Conservation (phyloP, 768 basidiomycete genomes). For the Lyophyllum shimeji region DNA sequence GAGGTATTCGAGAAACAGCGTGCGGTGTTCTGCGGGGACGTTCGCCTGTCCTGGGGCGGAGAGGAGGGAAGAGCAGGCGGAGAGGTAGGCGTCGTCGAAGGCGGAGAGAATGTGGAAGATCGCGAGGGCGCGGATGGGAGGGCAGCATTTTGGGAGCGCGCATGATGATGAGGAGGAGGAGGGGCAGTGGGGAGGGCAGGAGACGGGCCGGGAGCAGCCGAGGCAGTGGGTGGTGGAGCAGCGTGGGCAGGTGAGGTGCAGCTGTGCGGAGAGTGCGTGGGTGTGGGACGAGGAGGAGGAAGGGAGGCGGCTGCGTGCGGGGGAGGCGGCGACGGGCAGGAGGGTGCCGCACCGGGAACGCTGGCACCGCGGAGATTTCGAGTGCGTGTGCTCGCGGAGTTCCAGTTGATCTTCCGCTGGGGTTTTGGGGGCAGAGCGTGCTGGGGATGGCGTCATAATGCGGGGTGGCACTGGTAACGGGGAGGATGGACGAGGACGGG, state of each 20-base stretch:
- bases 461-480: no score
- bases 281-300: no score
- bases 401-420: background rate
- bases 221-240: constrained; percentile 1
- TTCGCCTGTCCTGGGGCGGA: no score
- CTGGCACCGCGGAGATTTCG: no score
- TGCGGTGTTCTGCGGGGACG: background rate
- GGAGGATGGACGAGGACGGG: no score
- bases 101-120: constrained; percentile 10
- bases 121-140: constrained; percentile 12
- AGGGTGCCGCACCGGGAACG: background rate
- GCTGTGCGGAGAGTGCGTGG: background rate
- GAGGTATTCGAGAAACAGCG: constrained; percentile 1
- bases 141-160: constrained; percentile 11
- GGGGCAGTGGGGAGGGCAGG: no score
- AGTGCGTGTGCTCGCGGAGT: constrained; percentile 3
- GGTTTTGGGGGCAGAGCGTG: background rate
- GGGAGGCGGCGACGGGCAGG: background rate
- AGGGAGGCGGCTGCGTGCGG: background rate
- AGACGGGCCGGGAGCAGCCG: no score
- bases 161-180: background rate
- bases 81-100: constrained; percentile 11
- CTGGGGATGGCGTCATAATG: background rate
- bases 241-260: constrained; percentile 12
- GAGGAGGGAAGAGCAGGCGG: background rate